These are phyloP conservation scores for Fusarium siculi DNA, from an alignment of 2,329 filamentous ascomycete species.

Conservation along the genomic window DNA sequence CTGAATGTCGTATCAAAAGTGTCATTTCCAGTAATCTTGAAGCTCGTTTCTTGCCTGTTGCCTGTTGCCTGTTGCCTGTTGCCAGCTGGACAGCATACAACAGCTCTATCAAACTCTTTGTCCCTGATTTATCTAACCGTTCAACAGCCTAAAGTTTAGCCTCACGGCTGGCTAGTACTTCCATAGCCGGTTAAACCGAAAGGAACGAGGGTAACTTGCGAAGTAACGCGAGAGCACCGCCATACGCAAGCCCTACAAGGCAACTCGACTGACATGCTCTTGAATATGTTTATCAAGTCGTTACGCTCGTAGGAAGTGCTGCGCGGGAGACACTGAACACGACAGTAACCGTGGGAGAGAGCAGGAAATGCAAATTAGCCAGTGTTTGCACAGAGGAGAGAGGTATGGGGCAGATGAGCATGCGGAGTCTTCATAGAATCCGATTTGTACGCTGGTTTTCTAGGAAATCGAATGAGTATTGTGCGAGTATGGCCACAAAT, in stretches of 20 bases:
- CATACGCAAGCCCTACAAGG: not conserved
- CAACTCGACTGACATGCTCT: not conserved
- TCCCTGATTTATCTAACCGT: not conserved
- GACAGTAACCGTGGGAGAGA: not conserved
- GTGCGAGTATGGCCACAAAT: conserved; percentile 4
- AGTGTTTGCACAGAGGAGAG: not conserved
- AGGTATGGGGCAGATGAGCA: not conserved
- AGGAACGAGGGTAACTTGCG: not conserved
- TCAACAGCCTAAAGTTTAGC: not conserved
- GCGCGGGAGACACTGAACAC: not conserved
- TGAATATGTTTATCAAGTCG: not conserved
- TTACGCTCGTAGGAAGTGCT: not conserved
- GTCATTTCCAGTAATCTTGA: not conserved
- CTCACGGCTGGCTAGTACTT: not conserved
- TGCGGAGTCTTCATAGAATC: not conserved
- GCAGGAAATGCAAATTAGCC: not conserved
- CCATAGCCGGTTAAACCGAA: not conserved
- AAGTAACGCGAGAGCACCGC: not conserved
- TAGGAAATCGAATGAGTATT: not conserved
- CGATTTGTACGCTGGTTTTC: not conserved
- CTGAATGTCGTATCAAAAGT: not conserved
- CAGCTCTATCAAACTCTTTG: not conserved
- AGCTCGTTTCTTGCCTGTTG: not conserved
- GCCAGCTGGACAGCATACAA: not conserved
- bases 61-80: too few species aligned